Conservation (phyloP, 495 filamentous ascomycete genomes). For the Trypethelium eluteriae region DNA sequence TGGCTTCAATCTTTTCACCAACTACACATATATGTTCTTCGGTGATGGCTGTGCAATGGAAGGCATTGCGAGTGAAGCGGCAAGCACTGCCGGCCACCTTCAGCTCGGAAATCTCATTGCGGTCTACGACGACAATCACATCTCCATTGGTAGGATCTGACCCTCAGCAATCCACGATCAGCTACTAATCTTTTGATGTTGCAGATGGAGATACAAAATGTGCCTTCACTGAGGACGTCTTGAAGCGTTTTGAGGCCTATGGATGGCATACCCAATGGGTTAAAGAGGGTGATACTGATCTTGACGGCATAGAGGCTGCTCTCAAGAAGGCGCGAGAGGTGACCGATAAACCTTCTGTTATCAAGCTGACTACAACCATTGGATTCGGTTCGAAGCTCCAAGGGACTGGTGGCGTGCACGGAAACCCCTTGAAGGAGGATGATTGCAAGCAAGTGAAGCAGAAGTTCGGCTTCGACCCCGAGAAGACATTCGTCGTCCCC, state of each 20-base stretch:
- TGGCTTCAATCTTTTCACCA: constrained; percentile 82
- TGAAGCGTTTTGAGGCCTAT: constrained; percentile 92
- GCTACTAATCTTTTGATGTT: constrained; percentile 11
- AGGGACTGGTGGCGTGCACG: constrained; percentile 93
- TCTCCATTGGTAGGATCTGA: constrained; percentile 64
- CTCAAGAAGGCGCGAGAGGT: constrained; percentile 76
- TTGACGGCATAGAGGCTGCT: constrained; percentile 79
- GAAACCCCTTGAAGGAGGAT: constrained; percentile 85
- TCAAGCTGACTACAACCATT: constrained; percentile 96
- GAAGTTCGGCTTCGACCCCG: constrained; percentile 92
- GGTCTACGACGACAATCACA: constrained; percentile 98
- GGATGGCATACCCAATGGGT: constrained; percentile 91
- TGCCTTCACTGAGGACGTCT: constrained; percentile 95
- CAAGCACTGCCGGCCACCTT: constrained; percentile 86
- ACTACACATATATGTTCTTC: constrained; percentile 94
- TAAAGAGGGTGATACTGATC: constrained; percentile 83
- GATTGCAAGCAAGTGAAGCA: constrained; percentile 86
- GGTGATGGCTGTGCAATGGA: constrained; percentile 99
- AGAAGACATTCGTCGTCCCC: constrained; percentile 87
- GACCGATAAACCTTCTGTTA: constrained; percentile 92
- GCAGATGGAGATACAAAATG: constrained; percentile 87
- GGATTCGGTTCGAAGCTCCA: constrained; percentile 90
- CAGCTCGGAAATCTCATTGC: constrained; percentile 95
- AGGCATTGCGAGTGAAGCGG: constrained; percentile 90
- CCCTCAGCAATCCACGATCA: not conserved